Percentiles rank a stretch among this genome's conserved stretches.
Conservation (phyloP, 768 basidiomycete genomes). For the Neoboletus brunneissimus region DNA sequence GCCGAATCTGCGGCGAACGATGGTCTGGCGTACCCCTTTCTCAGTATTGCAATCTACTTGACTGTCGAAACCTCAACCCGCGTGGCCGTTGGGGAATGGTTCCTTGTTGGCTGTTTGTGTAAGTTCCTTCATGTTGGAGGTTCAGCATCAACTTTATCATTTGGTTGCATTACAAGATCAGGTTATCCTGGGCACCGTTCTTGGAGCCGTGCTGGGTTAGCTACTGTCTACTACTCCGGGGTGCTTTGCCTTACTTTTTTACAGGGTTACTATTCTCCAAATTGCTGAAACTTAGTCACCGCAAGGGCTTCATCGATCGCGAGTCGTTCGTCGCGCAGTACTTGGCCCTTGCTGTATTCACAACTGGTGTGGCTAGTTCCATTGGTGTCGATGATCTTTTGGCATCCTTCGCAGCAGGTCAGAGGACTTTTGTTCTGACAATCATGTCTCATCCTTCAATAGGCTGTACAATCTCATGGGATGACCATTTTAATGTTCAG, state of each 20-base stretch:
- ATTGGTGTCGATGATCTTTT: constrained; percentile 87
- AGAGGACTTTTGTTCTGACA: constrained; percentile 3
- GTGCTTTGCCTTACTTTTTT: not conserved
- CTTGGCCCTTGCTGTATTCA: constrained; percentile 68
- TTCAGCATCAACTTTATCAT: not conserved
- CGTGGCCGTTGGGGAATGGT: constrained; percentile 78
- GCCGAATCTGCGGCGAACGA: constrained; percentile 96
- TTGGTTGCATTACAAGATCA: constrained; percentile 51
- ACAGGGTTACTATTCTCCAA: constrained; percentile 66
- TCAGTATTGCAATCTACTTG: constrained; percentile 83
- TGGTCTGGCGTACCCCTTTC: constrained; percentile 91
- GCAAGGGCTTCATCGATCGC: constrained; percentile 63
- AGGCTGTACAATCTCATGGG: constrained; percentile 92
- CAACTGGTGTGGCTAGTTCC: constrained; percentile 73
- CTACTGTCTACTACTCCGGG: not conserved
- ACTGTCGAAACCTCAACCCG: constrained; percentile 61
- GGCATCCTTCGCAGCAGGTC: constrained; percentile 83
- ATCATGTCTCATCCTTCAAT: not conserved
- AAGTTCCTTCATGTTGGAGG: not conserved
- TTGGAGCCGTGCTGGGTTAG: constrained; percentile 59
- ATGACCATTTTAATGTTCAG: constrained; percentile 75
- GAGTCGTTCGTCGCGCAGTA: constrained; percentile 90
- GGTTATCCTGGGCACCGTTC: constrained; percentile 67
- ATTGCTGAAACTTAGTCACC: constrained; percentile 69
- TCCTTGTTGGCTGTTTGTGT: constrained; percentile 82